Percentiles rank a stretch among this genome's conserved stretches.
Evolutionary conservation across 202 grass and related monocot species (phyloP).

Genomic region (Hordeum pubiflorum): DNA sequence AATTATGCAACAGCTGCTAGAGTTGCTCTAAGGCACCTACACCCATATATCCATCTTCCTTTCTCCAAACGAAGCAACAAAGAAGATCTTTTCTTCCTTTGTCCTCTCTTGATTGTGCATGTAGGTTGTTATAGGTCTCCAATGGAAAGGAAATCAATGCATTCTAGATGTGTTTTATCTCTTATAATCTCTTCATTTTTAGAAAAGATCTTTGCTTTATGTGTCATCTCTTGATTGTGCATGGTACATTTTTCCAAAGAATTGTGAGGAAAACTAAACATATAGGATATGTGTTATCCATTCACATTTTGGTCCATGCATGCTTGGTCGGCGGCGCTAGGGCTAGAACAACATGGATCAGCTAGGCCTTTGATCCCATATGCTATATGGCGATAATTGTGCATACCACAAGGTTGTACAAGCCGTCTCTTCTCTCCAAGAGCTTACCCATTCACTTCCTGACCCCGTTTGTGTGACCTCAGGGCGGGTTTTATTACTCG

Average conservation of each 20-base stretch:
- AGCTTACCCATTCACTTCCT: not conserved
- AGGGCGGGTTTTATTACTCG: not conserved
- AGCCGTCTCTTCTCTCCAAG: not conserved
- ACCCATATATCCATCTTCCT: not conserved
- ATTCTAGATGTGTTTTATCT: not conserved
- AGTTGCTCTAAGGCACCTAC: not conserved
- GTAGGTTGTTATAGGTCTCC: not conserved
- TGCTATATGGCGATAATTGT: not conserved
- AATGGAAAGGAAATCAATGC: not conserved
- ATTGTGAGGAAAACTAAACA: not conserved
- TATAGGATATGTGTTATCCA: not conserved
- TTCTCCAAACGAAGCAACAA: slow-evolving; percentile 17
- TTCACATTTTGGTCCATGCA: not conserved
- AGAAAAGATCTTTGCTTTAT: not conserved
- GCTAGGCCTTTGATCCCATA: not conserved
- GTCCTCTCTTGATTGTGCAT: not conserved
- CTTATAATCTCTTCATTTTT: not conserved
- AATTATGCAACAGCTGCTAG: too few species aligned
- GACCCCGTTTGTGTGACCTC: not conserved
- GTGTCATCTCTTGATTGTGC: not conserved
- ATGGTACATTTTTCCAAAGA: not conserved
- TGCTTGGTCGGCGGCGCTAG: not conserved
- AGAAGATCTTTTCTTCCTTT: not conserved
- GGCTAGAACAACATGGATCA: not conserved
- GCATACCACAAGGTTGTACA: not conserved